Conservation (phyloP, 495 filamentous ascomycete genomes). For the Penicillium salamii region DNA sequence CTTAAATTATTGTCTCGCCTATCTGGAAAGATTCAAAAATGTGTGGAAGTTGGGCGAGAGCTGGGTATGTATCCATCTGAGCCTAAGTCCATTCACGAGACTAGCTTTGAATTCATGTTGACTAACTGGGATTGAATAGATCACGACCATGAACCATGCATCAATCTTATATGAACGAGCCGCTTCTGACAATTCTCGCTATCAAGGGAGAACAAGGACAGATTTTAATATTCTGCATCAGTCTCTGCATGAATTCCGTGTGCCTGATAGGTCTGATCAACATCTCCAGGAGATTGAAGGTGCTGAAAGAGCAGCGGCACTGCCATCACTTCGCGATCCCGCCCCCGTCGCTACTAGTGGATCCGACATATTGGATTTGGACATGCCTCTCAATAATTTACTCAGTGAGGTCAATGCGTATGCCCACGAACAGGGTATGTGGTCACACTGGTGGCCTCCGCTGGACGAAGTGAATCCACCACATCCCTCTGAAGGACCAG, state of each 20-base stretch:
- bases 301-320: constrained; percentile 5
- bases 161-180: constrained; percentile 20
- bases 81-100: no score
- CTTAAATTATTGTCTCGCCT: constrained; percentile 16
- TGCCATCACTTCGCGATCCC: background rate
- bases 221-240: constrained; percentile 21
- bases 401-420: constrained; percentile 14
- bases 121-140: background rate
- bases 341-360: constrained; percentile 2
- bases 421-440: constrained; percentile 16
- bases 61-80: constrained; percentile 13
- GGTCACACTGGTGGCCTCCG: constrained; percentile 17
- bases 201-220: constrained; percentile 17
- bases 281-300: constrained; percentile 22
- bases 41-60: constrained; percentile 22
- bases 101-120: background rate
- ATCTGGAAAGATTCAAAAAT: constrained; percentile 17
- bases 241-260: constrained; percentile 24
- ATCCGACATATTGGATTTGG: constrained; percentile 10
- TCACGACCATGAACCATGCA: constrained; percentile 18
- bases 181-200: constrained; percentile 12
- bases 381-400: constrained; percentile 13
- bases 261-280: constrained; percentile 18
- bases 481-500: background rate
- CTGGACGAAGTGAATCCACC: constrained; percentile 6